phyloP scores from a whole-genome alignment of 768 basidiomycete genomes.

The Podaxis sp. region DNA sequence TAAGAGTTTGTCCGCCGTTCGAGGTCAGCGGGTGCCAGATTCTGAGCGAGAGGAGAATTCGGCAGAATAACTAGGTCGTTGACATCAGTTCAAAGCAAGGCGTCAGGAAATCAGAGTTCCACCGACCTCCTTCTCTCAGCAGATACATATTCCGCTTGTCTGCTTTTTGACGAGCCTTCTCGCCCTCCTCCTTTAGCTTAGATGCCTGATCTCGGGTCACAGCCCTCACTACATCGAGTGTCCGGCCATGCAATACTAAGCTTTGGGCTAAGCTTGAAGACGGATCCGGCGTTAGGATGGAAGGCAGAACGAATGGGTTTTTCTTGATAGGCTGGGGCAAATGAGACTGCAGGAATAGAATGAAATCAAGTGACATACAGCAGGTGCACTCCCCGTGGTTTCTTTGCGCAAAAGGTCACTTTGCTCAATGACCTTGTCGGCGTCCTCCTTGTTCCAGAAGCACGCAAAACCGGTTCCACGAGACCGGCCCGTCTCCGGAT shows the following conservation, averaged over 20 bases:
- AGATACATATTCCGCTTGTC: constrained; percentile 97
- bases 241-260: constrained; percentile 88
- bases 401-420: constrained; percentile 68
- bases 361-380: constrained; percentile 18
- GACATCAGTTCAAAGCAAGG: neutral
- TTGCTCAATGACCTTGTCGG: constrained; percentile 79
- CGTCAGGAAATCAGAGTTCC: neutral
- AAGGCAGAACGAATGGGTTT: constrained; percentile 85
- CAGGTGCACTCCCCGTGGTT: constrained; percentile 42
- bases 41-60: constrained; percentile 73
- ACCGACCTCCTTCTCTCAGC: constrained; percentile 89
- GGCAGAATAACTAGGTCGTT: constrained; percentile 74
- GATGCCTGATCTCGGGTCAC: constrained; percentile 88
- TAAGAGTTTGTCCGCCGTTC: constrained; percentile 84
- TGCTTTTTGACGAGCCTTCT: constrained; percentile 78
- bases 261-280: constrained; percentile 77
- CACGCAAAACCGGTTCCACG: constrained; percentile 96
- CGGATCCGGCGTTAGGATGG: constrained; percentile 91
- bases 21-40: constrained; percentile 68
- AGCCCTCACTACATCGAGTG: constrained; percentile 85
- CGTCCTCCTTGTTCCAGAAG: constrained; percentile 92
- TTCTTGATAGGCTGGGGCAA: constrained; percentile 45
- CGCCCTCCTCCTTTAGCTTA: constrained; percentile 84
- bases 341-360: neutral
- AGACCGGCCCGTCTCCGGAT: constrained; percentile 77